A percentile compares a stretch with the other conserved stretches of the same genome.
Conservation (phyloP, 495 filamentous ascomycete genomes). For the Aspergillus diversus region DNA sequence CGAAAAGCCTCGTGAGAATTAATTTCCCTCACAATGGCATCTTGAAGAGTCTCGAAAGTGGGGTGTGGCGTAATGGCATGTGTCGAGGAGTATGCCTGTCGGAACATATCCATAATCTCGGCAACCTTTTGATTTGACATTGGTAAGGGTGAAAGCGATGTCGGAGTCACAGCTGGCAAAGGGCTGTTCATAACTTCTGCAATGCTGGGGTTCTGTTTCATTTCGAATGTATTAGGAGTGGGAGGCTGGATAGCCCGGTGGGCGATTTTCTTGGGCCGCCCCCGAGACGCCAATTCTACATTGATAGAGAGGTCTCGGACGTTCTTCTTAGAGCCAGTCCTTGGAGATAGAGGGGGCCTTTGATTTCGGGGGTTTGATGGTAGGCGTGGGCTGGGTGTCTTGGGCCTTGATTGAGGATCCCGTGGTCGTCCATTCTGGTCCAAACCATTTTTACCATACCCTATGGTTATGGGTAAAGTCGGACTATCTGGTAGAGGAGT, state of each 20-base stretch:
- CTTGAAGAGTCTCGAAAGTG: conserved; percentile 49
- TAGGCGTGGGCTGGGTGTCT: conserved; percentile 6
- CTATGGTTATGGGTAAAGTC: conserved; percentile 36
- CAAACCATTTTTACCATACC: conserved; percentile 11
- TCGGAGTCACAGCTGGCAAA: conserved; percentile 34
- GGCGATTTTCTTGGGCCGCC: conserved; percentile 35
- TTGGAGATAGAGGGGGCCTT: conserved; percentile 16
- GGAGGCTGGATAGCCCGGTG: conserved; percentile 49
- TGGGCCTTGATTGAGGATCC: conserved; percentile 19
- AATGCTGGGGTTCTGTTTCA: conserved; percentile 42
- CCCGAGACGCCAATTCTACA: conserved; percentile 40
- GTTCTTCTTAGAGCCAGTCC: conserved; percentile 38
- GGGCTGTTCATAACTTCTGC: conserved; percentile 52
- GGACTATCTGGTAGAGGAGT: conserved; percentile 48
- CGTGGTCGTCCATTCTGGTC: conserved; percentile 17
- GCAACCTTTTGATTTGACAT: conserved; percentile 34
- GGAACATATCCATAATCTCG: conserved; percentile 52
- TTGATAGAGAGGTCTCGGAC: conserved; percentile 50
- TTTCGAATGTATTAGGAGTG: conserved; percentile 35
- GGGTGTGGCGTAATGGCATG: conserved; percentile 39
- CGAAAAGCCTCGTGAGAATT: conserved; percentile 54
- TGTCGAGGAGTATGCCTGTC: conserved; percentile 40
- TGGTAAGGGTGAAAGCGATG: conserved; percentile 28
- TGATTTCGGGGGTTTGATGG: background rate
- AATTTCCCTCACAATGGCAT: conserved; percentile 52